phyloP scores from a whole-genome alignment of 768 basidiomycete species.

The Tulasnella sp. region DNA sequence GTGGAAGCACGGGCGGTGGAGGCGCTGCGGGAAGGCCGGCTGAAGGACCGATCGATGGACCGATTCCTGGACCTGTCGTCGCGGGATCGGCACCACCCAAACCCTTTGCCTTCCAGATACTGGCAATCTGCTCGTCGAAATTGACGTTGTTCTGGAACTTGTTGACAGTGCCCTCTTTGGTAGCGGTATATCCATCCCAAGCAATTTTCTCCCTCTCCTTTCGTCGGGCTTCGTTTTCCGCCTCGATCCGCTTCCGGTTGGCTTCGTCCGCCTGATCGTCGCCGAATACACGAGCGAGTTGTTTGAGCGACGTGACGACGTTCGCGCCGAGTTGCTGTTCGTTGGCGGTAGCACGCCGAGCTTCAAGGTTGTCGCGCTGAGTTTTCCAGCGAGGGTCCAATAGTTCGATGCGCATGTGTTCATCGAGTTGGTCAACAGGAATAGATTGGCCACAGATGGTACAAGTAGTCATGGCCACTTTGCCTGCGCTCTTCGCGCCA shows the following conservation, averaged over 20 bases:
- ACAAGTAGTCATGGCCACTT: constrained; percentile 72
- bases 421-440: constrained; percentile 86
- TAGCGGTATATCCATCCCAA: constrained; percentile 97
- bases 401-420: constrained; percentile 96
- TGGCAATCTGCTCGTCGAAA: constrained; percentile 95
- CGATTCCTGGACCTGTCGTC: constrained; percentile 37
- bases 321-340: constrained; percentile 80
- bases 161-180: constrained; percentile 82
- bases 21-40: constrained; percentile 48
- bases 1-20: background rate
- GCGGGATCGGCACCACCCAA: constrained; percentile 45
- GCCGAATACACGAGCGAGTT: constrained; percentile 84
- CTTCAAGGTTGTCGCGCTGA: constrained; percentile 77
- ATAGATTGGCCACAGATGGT: constrained; percentile 93
- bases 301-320: constrained; percentile 83
- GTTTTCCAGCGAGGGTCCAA: constrained; percentile 98
- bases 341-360: constrained; percentile 78
- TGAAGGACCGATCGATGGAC: constrained; percentile 76
- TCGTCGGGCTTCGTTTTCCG: constrained; percentile 65
- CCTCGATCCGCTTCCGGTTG: constrained; percentile 72
- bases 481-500: constrained; percentile 36
- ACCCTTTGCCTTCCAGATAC: constrained; percentile 87
- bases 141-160: constrained; percentile 89
- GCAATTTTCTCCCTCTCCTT: constrained; percentile 90
- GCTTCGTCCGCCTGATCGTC: constrained; percentile 53